Evolutionary conservation across 306 rosid species (phyloP), one percentile per base, ranked within the genome.

Genomic region (Vigna trinervia): DNA sequence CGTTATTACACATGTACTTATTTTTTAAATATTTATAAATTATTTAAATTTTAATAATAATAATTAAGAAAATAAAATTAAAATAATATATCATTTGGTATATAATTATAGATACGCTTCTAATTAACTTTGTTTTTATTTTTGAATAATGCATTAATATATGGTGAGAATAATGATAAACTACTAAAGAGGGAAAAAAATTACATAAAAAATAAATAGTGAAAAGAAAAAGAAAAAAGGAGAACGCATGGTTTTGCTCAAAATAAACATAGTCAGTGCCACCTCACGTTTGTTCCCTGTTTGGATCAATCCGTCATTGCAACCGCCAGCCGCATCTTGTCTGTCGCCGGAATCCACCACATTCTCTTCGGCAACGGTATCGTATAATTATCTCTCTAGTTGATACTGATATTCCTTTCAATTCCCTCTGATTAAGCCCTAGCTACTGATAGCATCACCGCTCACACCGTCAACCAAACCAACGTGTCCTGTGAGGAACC

Each of bases 261-360:
- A 69, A 69, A 50, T 34, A 48, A 75, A 62, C 48, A 7, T 11
- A 28, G 69, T 9, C 22, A 28, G 71, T 61, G 79, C 47, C 71
- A 47, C 79, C 79, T n/a, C 60, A 15, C 46, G 34, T 45, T 74
- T 74, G 78, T 60, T 51, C 52, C 51, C 26, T 63, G 32, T 0
- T 62, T 71, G 23, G 51, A 68, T 30, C 48, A 17, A 28, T 28
- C 57, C 57, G 74, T 53, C 51, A 26, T 69, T 14, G 51, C 51
- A 23, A 22, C 45, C 19, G 50, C 8, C 62, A 75, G 15, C 15
- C 50, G 15, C 50, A 45, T 15, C 50, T 45, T 34, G 17, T 19
- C 66, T 46, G 4, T 73, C 43, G 60, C 43, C 62, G 69, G 45
- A 46, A 43, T 65, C 36, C 43, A 38, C 43, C 54, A 34, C 43